These are phyloP conservation scores for Dothistroma pini DNA, from an alignment of 2,329 filamentous ascomycete genomes.

Conservation along the genomic window DNA sequence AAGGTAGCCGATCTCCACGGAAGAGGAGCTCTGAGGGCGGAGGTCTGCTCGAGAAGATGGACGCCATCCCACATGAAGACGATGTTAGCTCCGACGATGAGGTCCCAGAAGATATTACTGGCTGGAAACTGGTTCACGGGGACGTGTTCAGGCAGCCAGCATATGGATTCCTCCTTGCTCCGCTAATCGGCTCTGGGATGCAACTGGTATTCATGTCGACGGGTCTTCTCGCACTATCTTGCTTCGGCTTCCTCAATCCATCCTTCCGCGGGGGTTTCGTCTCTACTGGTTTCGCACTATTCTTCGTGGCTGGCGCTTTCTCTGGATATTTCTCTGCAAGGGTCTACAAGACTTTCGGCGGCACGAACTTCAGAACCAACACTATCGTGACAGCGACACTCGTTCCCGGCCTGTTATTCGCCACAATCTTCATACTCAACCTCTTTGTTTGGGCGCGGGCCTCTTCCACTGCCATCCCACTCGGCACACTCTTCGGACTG, in stretches of 20 bases:
- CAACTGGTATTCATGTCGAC: conserved; percentile 79
- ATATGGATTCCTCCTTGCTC: conserved; percentile 69
- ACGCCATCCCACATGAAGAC: conserved; percentile 50
- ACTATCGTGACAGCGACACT: conserved; percentile 68
- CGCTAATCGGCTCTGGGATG: conserved; percentile 78
- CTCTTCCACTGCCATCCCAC: conserved; percentile 81
- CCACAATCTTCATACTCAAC: conserved; percentile 73
- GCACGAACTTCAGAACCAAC: conserved; percentile 70
- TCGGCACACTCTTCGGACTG: conserved; percentile 71
- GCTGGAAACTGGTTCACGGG: conserved; percentile 85
- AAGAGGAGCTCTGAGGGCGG: conserved; percentile 49
- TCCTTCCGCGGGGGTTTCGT: conserved; percentile 88
- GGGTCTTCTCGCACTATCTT: conserved; percentile 58
- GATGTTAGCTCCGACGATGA: conserved; percentile 60
- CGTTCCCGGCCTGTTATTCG: conserved; percentile 74
- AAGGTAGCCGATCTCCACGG: conserved; percentile 43
- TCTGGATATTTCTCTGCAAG: conserved; percentile 84
- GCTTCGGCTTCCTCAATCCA: conserved; percentile 74
- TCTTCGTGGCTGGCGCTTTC: conserved; percentile 77
- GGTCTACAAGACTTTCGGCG: conserved; percentile 79
- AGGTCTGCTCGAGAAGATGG: conserved; percentile 34
- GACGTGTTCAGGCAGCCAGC: conserved; percentile 77
- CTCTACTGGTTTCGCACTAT: conserved; percentile 77
- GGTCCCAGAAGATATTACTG: conserved; percentile 71
- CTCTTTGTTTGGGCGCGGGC: conserved; percentile 88